These are phyloP conservation scores for Acanthochlamys bracteata DNA, from an alignment of 106 monocot species.

Conservation along the genomic window DNA sequence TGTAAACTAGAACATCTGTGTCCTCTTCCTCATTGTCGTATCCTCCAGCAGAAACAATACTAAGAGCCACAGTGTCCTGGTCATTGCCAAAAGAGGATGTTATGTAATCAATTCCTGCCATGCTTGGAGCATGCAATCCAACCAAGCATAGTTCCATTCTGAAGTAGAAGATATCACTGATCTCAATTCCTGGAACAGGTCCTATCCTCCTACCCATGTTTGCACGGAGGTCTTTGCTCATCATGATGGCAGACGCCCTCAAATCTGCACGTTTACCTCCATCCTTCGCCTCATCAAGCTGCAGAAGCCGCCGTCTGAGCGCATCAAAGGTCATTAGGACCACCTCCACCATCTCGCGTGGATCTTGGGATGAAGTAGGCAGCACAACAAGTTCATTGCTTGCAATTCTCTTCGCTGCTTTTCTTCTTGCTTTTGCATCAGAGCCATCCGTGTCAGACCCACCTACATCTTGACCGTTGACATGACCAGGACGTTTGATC, in stretches of 20 bases:
- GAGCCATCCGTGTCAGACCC: conserved; percentile 18
- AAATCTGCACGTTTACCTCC: conserved; percentile 34
- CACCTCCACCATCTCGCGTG: conserved; percentile 39
- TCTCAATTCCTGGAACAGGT: conserved; percentile 47
- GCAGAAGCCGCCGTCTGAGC: conserved; percentile 43
- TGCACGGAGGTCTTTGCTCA: conserved; percentile 34
- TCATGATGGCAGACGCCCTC: conserved; percentile 47
- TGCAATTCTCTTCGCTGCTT: conserved; percentile 4
- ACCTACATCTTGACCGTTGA: conserved; percentile 8
- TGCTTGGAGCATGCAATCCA: conserved; percentile 65
- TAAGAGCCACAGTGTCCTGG: conserved; percentile 49
- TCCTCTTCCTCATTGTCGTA: conserved; percentile 73
- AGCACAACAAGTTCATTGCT: conserved; percentile 18
- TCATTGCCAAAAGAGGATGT: conserved; percentile 9
- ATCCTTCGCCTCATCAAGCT: conserved; percentile 47
- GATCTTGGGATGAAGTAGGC: conserved; percentile 28
- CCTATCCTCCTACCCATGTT: conserved; percentile 53
- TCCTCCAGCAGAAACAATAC: conserved; percentile 68
- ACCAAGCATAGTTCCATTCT: conserved; percentile 63
- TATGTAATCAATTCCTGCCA: conserved; percentile 77
- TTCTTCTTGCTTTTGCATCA: conserved; percentile 8
- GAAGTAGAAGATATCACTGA: conserved; percentile 88
- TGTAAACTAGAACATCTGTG: conserved; percentile 53
- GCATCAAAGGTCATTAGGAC: conserved; percentile 63
- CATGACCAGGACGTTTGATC: conserved; percentile 26